Conservation (phyloP, 306 rosid species). For the Medicago arabica region DNA sequence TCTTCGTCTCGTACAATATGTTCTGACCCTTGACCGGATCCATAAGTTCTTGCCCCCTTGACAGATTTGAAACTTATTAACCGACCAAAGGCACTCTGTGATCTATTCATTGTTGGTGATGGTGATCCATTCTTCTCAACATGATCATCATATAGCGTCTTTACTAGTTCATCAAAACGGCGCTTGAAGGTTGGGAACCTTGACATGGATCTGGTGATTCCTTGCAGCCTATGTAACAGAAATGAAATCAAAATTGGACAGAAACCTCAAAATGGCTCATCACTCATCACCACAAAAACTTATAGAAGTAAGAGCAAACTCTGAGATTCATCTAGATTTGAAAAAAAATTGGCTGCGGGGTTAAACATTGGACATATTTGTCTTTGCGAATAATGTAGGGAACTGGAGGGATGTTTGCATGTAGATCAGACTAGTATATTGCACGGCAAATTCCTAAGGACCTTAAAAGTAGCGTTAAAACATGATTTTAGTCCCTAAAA, state of each 20-base stretch:
- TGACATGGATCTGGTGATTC: slow-evolving; percentile 85
- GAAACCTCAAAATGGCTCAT: background rate
- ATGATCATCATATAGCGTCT: slow-evolving; percentile 57
- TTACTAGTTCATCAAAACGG: slow-evolving; percentile 68
- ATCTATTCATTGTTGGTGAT: slow-evolving; percentile 55
- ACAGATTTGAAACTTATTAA: slow-evolving; percentile 65
- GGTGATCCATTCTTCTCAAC: slow-evolving; percentile 53
- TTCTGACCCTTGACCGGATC: slow-evolving; percentile 57
- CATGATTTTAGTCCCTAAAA: too few relatives aligned
- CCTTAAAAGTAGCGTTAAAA: too few relatives aligned
- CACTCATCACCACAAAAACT: background rate
- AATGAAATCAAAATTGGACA: slow-evolving; percentile 19
- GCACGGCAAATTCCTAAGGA: too few relatives aligned
- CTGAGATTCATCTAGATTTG: too few relatives aligned
- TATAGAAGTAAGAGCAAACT: background rate
- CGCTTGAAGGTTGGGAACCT: slow-evolving; percentile 89
- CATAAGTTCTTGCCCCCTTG: slow-evolving; percentile 54
- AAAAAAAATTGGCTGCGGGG: too few relatives aligned
- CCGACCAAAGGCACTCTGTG: slow-evolving; percentile 80
- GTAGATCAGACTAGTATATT: too few relatives aligned
- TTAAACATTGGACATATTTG: too few relatives aligned
- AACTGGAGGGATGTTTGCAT: too few relatives aligned
- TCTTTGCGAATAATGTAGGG: too few relatives aligned
- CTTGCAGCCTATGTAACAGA: slow-evolving; percentile 68
- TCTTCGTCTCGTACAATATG: slow-evolving; percentile 54